phyloP scores from a whole-genome alignment of 108 stramenopile species.

The Skeletonema costatum region DNA sequence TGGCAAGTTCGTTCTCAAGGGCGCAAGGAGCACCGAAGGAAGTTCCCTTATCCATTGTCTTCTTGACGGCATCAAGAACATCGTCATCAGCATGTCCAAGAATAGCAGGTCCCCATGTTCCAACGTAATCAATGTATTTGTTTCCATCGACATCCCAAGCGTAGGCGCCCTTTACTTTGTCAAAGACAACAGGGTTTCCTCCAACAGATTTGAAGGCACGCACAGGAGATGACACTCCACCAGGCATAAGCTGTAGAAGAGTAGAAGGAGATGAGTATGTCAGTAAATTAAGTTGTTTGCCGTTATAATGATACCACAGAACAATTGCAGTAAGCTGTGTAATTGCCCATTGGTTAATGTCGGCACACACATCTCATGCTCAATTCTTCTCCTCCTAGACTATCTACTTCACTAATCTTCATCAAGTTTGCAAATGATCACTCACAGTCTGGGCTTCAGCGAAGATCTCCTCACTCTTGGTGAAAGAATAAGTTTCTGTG shows the following conservation, averaged over 20 bases:
- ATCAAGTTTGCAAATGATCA: constrained; percentile 7
- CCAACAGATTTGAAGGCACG: constrained; percentile 98
- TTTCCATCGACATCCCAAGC: constrained; percentile 99
- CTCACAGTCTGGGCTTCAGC: constrained; percentile 83
- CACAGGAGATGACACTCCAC: constrained; percentile 97
- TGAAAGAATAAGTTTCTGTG: constrained; percentile 70
- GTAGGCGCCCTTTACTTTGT: constrained; percentile 96
- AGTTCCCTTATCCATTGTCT: constrained; percentile 96
- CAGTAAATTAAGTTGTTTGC: background rate
- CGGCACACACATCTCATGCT: background rate
- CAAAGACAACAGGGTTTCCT: constrained; percentile 98
- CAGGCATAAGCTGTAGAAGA: constrained; percentile 91
- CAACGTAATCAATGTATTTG: constrained; percentile 95
- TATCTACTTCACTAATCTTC: background rate
- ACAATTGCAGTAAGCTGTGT: background rate
- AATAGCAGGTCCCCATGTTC: constrained; percentile 99
- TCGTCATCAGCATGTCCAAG: constrained; percentile 98
- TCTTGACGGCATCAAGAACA: constrained; percentile 89
- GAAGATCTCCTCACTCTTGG: constrained; percentile 90
- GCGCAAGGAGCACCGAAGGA: constrained; percentile 96
- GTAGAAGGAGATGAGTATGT: constrained; percentile 2
- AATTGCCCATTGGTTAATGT: background rate
- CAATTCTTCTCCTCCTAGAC: background rate
- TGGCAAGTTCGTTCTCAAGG: constrained; percentile 96
- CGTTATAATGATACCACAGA: constrained; percentile 14